Base-by-base conservation (phyloP, 2,329 filamentous ascomycete genomes). In the Teratosphaeria epicoccoides region DNA sequence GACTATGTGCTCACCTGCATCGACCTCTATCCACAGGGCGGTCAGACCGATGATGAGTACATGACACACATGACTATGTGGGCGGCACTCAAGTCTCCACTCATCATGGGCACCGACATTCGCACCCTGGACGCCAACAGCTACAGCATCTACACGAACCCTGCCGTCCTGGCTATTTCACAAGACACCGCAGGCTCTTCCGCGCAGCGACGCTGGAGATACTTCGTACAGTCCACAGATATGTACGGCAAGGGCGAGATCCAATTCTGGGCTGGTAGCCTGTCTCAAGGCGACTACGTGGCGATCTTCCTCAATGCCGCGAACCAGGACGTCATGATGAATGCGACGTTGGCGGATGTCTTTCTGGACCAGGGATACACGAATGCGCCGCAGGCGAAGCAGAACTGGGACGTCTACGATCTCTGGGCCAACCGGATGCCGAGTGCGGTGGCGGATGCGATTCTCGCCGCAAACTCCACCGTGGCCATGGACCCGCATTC, bases 351-450 rank as follows among this genome's bases (percentile, higher is more conserved):
- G 3, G 66, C 66, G 20, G 77, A 80, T 40, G 74, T 81, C 50
- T 80, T 80, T 63, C 63, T 74, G 47, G 73, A 76, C 54, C 65
- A 67, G 29, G 73, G 73, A 3, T 68, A 69, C 0, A 65, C 62
- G 1, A 71, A 71, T 23, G 71, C 71, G 1, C 63, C 67, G 46
- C 54, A 60, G 24, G 58, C 63, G 1, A 60, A 66, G 23, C 62
- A 71, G 55, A 66, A 63, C 0, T 81, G 76, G 76, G 76, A 78
- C 54, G 65, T 80, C 5, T 74, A 73, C 46, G 77, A 81, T 59
- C 66, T 81, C 1, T 80, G 78, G 78, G 76, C 71, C 3, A 73
- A 75, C 54, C 67, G 78, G n/a, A 78, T 81, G 75, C 67, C 79
- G 11, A 67, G 71, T 48, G 71, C 71, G 0, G 70, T 64, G 2